Base-by-base conservation (phyloP, 2,329 filamentous ascomycete species). In the Nothophaeocryptopus gaeumannii region DNA sequence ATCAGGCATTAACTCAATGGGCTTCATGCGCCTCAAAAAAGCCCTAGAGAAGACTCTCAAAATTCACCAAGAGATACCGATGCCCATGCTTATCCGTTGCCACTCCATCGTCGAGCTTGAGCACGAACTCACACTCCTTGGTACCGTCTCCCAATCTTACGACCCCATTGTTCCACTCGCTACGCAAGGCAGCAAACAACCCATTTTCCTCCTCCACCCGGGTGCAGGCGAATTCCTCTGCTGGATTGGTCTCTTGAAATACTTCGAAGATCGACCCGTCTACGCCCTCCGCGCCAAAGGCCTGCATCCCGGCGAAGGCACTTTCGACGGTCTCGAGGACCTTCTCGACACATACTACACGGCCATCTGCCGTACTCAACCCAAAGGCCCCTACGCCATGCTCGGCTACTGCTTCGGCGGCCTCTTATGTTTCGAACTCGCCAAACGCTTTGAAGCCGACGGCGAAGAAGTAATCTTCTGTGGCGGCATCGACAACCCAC, bases 361-460 rank as follows among this genome's bases (percentile, higher is more conserved):
- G 0, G 68, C 70, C 0, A 72, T 81, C 33, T 67, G 68, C n/a
- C 16, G 47, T 3, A 51, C 49, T 1, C 78, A 81, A 50, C 76
- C 77, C 0, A 11, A 62, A 0, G 77, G 78, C 0, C 78, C 78
- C 0, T 81, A 81, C 53, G 74, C 74, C 0, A 59, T 81, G 1
- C 73, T 74, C 0, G 78, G 78, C 0, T 81, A 80, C 56, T 74
- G 68, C 5, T 79, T 74, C 56, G 78, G 78, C 1, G 55, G 67
- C 0, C 77, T 77, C 60, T 50, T 80, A 0, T 74, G 76, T 0
- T 81, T 79, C 50, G 78, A 80, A 58, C 60, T 76, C 0, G 66
- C 70, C 10, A 80, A 80, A 61, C 30, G 53, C 1, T 67, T 80
- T 8, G 70, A 78, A 41, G 52, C 52, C 7, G 55, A 36, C 5